These are phyloP conservation scores for Cercophora scortea DNA, from an alignment of 495 filamentous ascomycete genomes.

Conservation along the genomic window DNA sequence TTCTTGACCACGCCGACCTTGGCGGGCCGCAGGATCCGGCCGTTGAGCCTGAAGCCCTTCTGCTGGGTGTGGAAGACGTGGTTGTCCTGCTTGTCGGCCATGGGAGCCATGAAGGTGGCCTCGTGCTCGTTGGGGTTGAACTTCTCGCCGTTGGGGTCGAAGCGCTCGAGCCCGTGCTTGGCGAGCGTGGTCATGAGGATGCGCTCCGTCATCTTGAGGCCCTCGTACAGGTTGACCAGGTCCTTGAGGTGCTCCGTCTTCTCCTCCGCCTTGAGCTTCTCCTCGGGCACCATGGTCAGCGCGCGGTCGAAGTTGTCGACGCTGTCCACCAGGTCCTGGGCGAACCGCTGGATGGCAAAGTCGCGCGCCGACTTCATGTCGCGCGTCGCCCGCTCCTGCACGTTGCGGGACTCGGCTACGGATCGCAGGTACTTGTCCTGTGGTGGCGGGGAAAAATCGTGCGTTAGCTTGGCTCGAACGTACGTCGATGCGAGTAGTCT, in stretches of 20 bases:
- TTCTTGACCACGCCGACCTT: constrained; percentile 88
- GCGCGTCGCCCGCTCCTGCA: constrained; percentile 88
- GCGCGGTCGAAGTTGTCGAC: constrained; percentile 97
- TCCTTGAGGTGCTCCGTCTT: constrained; percentile 54
- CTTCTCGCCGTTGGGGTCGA: constrained; percentile 68
- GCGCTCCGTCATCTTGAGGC: constrained; percentile 86
- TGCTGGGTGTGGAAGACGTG: constrained; percentile 86
- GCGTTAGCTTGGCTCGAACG: background rate
- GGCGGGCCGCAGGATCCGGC: constrained; percentile 78
- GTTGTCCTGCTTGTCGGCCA: constrained; percentile 78
- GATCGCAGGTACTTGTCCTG: constrained; percentile 90
- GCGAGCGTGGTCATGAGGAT: constrained; percentile 82
- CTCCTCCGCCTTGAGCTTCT: constrained; percentile 52
- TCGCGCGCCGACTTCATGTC: constrained; percentile 79
- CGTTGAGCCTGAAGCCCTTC: constrained; percentile 91
- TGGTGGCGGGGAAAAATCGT: background rate
- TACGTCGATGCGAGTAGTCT: background rate
- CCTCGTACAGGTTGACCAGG: constrained; percentile 73
- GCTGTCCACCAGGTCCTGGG: constrained; percentile 84
- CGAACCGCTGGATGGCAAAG: constrained; percentile 92
- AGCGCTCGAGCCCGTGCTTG: constrained; percentile 90
- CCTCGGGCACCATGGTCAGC: constrained; percentile 65
- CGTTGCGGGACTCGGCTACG: constrained; percentile 93
- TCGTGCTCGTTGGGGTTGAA: constrained; percentile 97
- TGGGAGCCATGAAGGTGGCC: constrained; percentile 85